phyloP scores from a whole-genome alignment of 2,329 filamentous ascomycete species.

The Neonectria sp. region DNA sequence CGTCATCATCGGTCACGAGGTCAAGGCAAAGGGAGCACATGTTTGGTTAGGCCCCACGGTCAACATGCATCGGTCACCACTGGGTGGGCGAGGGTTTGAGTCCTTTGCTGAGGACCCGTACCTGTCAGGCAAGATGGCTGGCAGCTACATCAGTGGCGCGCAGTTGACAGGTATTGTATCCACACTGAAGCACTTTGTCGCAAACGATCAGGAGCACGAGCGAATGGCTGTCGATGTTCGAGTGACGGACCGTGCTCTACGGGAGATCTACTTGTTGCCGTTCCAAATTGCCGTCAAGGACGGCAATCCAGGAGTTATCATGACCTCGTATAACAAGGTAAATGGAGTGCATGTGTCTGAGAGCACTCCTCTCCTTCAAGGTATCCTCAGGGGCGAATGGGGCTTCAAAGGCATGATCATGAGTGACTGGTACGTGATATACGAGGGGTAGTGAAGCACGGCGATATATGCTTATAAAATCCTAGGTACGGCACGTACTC shows the following conservation, averaged over 20 bases:
- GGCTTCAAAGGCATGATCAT: constrained; percentile 59
- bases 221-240: not conserved
- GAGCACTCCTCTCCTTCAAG: constrained; percentile 42
- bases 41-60: constrained; percentile 23
- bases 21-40: constrained; percentile 24
- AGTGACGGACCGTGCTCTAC: constrained; percentile 9
- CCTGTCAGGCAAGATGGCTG: constrained; percentile 9
- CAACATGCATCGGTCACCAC: constrained; percentile 15
- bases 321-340: constrained; percentile 61
- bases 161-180: constrained; percentile 4
- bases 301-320: constrained; percentile 56
- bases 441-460: too few relatives aligned
- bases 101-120: constrained; percentile 21
- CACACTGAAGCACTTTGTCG: constrained; percentile 21
- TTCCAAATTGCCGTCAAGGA: constrained; percentile 59
- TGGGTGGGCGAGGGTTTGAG: constrained; percentile 22
- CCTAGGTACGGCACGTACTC: constrained; percentile 43
- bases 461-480: too few relatives aligned
- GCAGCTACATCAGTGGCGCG: constrained; percentile 17
- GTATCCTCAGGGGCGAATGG: constrained; percentile 59
- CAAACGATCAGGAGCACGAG: constrained; percentile 26
- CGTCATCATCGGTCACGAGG: constrained; percentile 21
- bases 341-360: constrained; percentile 55
- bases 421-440: constrained; percentile 58
- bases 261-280: constrained; percentile 57